Conservation (phyloP, 2,329 filamentous ascomycete genomes). For the Calonectria montana region DNA sequence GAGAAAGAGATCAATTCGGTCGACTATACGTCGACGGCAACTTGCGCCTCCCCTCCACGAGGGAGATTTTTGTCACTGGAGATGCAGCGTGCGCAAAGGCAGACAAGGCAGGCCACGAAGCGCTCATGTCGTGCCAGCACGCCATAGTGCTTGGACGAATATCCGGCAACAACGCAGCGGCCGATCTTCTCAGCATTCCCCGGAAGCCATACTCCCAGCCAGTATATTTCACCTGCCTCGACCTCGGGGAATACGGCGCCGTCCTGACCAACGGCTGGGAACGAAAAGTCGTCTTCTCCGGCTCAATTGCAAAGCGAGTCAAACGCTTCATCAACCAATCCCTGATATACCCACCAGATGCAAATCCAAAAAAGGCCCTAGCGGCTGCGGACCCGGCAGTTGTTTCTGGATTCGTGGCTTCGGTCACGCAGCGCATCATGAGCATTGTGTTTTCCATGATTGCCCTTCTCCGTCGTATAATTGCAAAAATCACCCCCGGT, state of each 20-base stretch:
- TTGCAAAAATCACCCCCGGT: background rate
- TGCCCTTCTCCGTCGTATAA: background rate
- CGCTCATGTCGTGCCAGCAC: constrained; percentile 53
- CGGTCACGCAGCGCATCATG: background rate
- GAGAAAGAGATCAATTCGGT: constrained; percentile 36
- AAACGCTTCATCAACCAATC: constrained; percentile 48
- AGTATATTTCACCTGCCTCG: constrained; percentile 47
- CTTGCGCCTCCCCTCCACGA: background rate
- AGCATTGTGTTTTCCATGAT: background rate
- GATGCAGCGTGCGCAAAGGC: constrained; percentile 44
- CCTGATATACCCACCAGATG: constrained; percentile 43
- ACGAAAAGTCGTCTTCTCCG: constrained; percentile 40
- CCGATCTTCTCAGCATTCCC: constrained; percentile 44
- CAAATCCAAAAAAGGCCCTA: background rate
- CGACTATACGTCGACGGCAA: background rate
- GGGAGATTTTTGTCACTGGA: constrained; percentile 37
- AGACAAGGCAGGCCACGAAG: constrained; percentile 39
- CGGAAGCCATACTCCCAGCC: constrained; percentile 43
- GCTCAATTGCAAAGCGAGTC: constrained; percentile 44
- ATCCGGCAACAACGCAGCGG: constrained; percentile 47
- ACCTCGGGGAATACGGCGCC: constrained; percentile 46
- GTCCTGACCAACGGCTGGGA: constrained; percentile 47
- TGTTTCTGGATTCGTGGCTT: background rate
- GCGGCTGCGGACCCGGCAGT: background rate
- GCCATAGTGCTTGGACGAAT: constrained; percentile 48